A percentile compares a stretch with the other conserved stretches of the same genome.
Evolutionary conservation across 805 yeast species (phyloP).

Genomic region (Vanderwaltozyma yarrowii): DNA sequence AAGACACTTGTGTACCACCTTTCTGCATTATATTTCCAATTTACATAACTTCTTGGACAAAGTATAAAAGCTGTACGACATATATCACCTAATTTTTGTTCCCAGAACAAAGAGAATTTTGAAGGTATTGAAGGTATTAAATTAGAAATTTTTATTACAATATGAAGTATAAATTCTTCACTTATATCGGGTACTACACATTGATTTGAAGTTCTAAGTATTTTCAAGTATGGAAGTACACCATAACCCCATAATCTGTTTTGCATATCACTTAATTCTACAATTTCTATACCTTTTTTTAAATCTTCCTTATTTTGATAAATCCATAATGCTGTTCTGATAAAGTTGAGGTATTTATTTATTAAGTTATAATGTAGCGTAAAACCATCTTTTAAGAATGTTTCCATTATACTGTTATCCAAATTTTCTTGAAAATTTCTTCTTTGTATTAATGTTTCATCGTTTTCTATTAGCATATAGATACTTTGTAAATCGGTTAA

Average conservation of each 20-base stretch:
- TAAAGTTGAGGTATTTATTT: constrained; percentile 61
- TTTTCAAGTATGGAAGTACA: constrained; percentile 68
- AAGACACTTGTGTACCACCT: constrained; percentile 71
- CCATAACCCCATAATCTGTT: constrained; percentile 81
- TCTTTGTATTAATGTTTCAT: not conserved
- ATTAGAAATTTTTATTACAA: constrained; percentile 20
- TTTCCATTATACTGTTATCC: not conserved
- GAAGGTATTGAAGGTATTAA: constrained; percentile 22
- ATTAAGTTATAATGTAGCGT: constrained; percentile 53
- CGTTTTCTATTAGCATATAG: constrained; percentile 1
- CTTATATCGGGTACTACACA: constrained; percentile 44
- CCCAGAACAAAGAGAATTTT: constrained; percentile 38
- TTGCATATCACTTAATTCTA: constrained; percentile 64
- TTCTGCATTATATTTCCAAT: constrained; percentile 76
- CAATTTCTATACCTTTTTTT: constrained; percentile 53
- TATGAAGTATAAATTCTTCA: not conserved
- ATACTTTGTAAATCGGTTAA: not conserved
- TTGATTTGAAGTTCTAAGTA: constrained; percentile 55
- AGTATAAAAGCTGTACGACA: constrained; percentile 81
- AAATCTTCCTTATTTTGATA: constrained; percentile 41
- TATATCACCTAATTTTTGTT: constrained; percentile 74
- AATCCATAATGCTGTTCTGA: constrained; percentile 63
- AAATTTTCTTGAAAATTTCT: not conserved
- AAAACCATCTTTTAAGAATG: constrained; percentile 23
- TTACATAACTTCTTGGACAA: constrained; percentile 66